phyloP scores from a whole-genome alignment of 2,329 filamentous ascomycete genomes.

The Colletotrichum tamarilloi region DNA sequence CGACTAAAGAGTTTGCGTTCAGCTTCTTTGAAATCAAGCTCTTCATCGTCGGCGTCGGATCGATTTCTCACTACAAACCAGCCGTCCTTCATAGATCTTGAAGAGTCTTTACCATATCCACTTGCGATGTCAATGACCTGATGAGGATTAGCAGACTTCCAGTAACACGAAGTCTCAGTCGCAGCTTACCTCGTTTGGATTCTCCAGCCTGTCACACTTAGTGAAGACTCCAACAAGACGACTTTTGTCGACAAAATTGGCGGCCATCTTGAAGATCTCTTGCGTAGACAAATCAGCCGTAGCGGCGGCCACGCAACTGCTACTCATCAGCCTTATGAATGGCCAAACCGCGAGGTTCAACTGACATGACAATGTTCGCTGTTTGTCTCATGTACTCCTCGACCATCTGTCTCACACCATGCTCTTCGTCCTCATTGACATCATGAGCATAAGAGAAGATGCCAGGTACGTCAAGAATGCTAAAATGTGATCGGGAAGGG shows the following conservation, averaged over 20 bases:
- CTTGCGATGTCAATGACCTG: slow-evolving; percentile 31
- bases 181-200: slow-evolving; percentile 35
- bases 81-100: slow-evolving; percentile 36
- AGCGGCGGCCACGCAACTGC: slow-evolving; percentile 48
- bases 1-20: slow-evolving; percentile 44
- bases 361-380: slow-evolving; percentile 53
- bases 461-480: slow-evolving; percentile 51
- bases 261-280: slow-evolving; percentile 43
- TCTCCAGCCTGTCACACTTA: slow-evolving; percentile 46
- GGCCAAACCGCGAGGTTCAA: fast-evolving
- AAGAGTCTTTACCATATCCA: slow-evolving; percentile 11
- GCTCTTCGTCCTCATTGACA: slow-evolving; percentile 44
- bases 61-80: slow-evolving; percentile 52
- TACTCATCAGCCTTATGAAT: not conserved
- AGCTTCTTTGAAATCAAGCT: slow-evolving; percentile 41
- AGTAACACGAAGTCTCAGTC: too few relatives aligned
- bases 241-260: slow-evolving; percentile 40
- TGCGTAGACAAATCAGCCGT: slow-evolving; percentile 45
- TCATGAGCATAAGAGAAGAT: slow-evolving; percentile 40
- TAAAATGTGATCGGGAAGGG: slow-evolving; percentile 49
- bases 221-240: slow-evolving; percentile 51
- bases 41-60: slow-evolving; percentile 37
- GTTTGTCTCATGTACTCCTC: slow-evolving; percentile 48
- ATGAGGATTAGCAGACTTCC: not conserved
- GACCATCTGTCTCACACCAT: slow-evolving; percentile 45